Percentiles rank a stretch among this genome's conserved stretches.
Evolutionary conservation across 805 yeast species (phyloP).

Genomic region (Lipomyces mesembrius): DNA sequence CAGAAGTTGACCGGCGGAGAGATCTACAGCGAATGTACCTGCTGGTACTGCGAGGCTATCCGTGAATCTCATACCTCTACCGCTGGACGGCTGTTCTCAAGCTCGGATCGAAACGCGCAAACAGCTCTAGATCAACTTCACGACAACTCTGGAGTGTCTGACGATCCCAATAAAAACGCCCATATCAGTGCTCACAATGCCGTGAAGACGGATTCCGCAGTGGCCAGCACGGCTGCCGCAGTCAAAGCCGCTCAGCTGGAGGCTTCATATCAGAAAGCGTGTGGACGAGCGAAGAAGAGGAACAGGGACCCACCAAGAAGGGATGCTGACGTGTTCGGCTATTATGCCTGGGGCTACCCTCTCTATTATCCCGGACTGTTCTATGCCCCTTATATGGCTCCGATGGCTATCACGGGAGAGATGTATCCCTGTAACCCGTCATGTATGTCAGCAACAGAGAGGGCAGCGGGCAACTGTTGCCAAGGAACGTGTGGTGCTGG

Average conservation of each 20-base stretch:
- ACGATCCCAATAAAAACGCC: constrained; percentile 4
- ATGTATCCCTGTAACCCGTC: constrained; percentile 8
- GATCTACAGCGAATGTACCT: constrained; percentile 8
- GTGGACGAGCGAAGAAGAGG: constrained; percentile 11
- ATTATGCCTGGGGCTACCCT: constrained; percentile 7
- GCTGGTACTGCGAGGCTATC: constrained; percentile 13
- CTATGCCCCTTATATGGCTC: constrained; percentile 6
- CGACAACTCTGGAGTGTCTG: constrained; percentile 3
- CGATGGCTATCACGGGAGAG: constrained; percentile 1
- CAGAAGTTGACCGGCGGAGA: constrained; percentile 8
- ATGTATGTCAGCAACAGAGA: constrained; percentile 3
- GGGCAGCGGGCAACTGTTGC: constrained; percentile 10
- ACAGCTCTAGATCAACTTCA: constrained; percentile 3
- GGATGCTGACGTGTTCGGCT: constrained; percentile 3
- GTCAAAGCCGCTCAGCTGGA: constrained; percentile 6
- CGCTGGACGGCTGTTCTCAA: neutral
- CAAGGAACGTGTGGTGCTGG: constrained; percentile 9
- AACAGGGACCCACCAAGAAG: neutral
- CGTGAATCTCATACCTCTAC: constrained; percentile 7
- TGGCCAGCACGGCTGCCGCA: neutral
- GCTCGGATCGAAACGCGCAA: constrained; percentile 4
- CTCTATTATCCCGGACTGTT: constrained; percentile 3
- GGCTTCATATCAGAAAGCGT: constrained; percentile 5
- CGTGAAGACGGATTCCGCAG: neutral
- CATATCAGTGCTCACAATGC: constrained; percentile 2